These are phyloP conservation scores for Aspergillus funiculosus DNA, from an alignment of 495 filamentous ascomycete genomes.

Conservation along the genomic window DNA sequence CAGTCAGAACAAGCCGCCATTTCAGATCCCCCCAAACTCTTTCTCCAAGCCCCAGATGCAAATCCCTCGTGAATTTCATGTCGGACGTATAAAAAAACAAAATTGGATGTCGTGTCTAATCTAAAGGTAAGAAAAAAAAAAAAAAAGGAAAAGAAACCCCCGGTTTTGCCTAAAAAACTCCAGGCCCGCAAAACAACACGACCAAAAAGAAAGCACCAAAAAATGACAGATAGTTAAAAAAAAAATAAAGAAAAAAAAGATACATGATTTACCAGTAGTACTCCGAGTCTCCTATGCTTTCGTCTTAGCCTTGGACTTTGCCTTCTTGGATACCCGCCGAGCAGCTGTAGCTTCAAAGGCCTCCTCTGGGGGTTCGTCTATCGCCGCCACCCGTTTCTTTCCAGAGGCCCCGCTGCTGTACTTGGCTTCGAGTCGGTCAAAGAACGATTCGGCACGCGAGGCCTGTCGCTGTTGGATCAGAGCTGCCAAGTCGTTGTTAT, in stretches of 20 bases:
- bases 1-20: constrained; percentile 2
- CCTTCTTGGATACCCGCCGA: constrained; percentile 29
- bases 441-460: constrained; percentile 47
- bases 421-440: constrained; percentile 67
- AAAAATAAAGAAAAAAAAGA: not conserved
- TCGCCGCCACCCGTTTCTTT: constrained; percentile 26
- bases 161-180: not conserved
- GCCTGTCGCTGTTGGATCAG: constrained; percentile 55
- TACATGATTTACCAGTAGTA: not conserved
- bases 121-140: no score
- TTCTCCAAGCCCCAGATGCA: not conserved
- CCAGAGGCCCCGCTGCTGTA: constrained; percentile 50
- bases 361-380: constrained; percentile 29
- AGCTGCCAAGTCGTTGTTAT: constrained; percentile 46
- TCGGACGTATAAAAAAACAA: not conserved
- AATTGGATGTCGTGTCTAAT: no score
- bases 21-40: not conserved
- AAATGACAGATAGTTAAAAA: no score
- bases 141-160: not conserved
- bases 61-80: constrained; percentile 7
- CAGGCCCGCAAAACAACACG: not conserved
- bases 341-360: constrained; percentile 27
- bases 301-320: constrained; percentile 39
- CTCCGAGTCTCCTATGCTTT: constrained; percentile 16
- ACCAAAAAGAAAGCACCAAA: not conserved